phyloP scores from a whole-genome alignment of 108 stramenopile genomes.

The Fragilaria crotonensis region DNA sequence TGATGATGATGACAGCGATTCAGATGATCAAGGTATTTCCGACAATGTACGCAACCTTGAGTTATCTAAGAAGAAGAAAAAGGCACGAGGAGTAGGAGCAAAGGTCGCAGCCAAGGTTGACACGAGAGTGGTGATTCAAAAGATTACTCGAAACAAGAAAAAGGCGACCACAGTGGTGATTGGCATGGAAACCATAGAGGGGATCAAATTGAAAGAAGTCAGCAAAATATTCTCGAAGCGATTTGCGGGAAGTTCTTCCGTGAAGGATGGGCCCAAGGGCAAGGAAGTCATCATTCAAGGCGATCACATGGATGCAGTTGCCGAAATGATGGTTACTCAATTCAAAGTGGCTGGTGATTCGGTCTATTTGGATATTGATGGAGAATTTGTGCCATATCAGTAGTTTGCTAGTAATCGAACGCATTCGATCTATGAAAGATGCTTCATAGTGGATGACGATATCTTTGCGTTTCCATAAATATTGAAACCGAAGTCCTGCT shows the following conservation, averaged over 20 bases:
- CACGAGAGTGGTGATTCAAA: slow-evolving; percentile 77
- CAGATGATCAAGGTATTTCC: slow-evolving; percentile 15
- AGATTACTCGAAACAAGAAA: slow-evolving; percentile 65
- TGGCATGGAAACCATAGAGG: slow-evolving; percentile 89
- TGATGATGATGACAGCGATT: slow-evolving; percentile 25
- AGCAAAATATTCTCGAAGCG: slow-evolving; percentile 85
- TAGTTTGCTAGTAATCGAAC: too few species aligned
- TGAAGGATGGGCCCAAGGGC: slow-evolving; percentile 75
- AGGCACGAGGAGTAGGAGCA: slow-evolving; percentile 72
- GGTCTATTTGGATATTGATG: slow-evolving; percentile 77
- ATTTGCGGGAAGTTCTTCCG: slow-evolving; percentile 88
- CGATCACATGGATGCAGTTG: slow-evolving; percentile 91
- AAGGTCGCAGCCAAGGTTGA: slow-evolving; percentile 52
- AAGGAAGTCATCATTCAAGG: slow-evolving; percentile 96
- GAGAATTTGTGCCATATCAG: slow-evolving; percentile 58
- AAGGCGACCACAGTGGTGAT: slow-evolving; percentile 86
- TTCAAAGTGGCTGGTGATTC: slow-evolving; percentile 62
- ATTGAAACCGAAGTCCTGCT: not conserved
- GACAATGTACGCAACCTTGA: slow-evolving; percentile 3
- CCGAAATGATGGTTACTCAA: slow-evolving; percentile 81
- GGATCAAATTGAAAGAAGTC: slow-evolving; percentile 90
- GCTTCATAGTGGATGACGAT: not conserved
- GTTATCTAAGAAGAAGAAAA: slow-evolving; percentile 35
- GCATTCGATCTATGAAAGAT: not conserved
- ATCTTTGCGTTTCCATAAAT: not conserved